Evolutionary conservation across 2,329 filamentous ascomycete species (phyloP), one percentile per base, ranked within the genome.

Genomic region (Colletotrichum sp.): DNA sequence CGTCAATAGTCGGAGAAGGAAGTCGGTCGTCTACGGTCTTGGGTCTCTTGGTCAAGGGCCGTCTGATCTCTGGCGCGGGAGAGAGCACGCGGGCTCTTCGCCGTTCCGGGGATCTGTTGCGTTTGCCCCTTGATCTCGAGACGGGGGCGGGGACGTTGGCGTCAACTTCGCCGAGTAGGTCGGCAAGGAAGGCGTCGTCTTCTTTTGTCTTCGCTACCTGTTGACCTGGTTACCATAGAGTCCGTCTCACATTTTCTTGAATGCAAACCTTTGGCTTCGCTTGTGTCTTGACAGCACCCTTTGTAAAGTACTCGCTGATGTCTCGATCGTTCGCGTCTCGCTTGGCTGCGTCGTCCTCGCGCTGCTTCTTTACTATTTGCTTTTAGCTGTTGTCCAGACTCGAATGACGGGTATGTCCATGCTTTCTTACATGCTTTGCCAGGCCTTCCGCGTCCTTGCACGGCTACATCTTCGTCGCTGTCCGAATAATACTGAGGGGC

Each of bases 251-350:
- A 11, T 11, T 21, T 15, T n/a, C 18, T 24, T 16, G n/a, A 6
- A 68, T 72, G 33, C 83, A 72, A 83, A 96, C 95, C 90, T 98
- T 98, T 21, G 93, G 89, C 82, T 98, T 98, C 16, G 93, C 87
- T 71, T 92, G 92, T 65, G 89, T 83, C 76, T 89, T 89, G 73
- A 87, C 87, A 38, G 91, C 90, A 69, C 95, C 95, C 78, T 93
- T 94, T 77, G 90, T 96, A 82, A 99, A 98, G 84, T 97, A 99
- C 79, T 97, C 96, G 84, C 93, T 95, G 81, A 99, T 98, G 78
- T 95, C 94, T 80, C 94, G 94, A 83, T 97, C 95, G 77, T 95
- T 95, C 82, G 94, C 95, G 78, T 98, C 94, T 79, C 93, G 91
- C 81, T 94, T 94, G 72, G 95, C 92, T 76, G 94, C 92, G 72